A percentile compares a stretch with the other conserved stretches of the same genome.
phyloP scores from a whole-genome alignment of 768 basidiomycete genomes.

The Butyriboletus loyo region DNA sequence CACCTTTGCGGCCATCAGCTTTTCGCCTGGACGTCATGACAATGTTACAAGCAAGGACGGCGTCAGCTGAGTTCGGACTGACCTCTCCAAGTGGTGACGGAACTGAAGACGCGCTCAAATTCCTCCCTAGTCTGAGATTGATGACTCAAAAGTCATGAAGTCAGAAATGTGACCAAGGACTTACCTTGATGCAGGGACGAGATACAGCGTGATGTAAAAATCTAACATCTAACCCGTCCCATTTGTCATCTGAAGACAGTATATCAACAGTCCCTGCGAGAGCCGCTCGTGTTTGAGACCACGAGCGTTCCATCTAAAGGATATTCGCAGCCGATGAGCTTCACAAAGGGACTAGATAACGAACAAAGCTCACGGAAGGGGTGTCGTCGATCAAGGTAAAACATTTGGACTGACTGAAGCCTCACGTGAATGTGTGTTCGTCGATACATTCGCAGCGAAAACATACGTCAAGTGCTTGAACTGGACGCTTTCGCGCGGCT shows the following conservation, averaged over 20 bases:
- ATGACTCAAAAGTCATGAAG: neutral
- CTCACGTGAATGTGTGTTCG: neutral
- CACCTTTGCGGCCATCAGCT: conserved; percentile 17
- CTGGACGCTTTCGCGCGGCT: conserved; percentile 14
- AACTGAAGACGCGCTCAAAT: conserved; percentile 18
- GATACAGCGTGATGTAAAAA: conserved; percentile 14
- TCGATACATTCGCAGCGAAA: neutral
- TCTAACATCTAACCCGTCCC: conserved; percentile 18
- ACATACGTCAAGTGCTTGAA: conserved; percentile 18
- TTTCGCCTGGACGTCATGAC: conserved; percentile 8
- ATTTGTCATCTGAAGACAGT: conserved; percentile 10
- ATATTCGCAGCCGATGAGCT: neutral
- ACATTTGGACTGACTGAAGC: conserved; percentile 17
- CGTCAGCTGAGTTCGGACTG: neutral
- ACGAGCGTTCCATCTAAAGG: conserved; percentile 20
- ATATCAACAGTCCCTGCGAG: conserved; percentile 11
- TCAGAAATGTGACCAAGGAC: neutral
- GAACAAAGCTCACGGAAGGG: conserved; percentile 10
- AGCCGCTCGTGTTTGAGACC: conserved; percentile 21
- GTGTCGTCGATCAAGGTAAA: conserved; percentile 24
- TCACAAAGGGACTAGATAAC: too few relatives aligned
- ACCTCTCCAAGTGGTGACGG: conserved; percentile 19
- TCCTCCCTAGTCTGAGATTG: conserved; percentile 13
- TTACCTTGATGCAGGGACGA: conserved; percentile 8
- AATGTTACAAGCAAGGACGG: neutral